These are phyloP conservation scores for Exsudoporus frostii DNA, from an alignment of 768 basidiomycete species.

Conservation along the genomic window DNA sequence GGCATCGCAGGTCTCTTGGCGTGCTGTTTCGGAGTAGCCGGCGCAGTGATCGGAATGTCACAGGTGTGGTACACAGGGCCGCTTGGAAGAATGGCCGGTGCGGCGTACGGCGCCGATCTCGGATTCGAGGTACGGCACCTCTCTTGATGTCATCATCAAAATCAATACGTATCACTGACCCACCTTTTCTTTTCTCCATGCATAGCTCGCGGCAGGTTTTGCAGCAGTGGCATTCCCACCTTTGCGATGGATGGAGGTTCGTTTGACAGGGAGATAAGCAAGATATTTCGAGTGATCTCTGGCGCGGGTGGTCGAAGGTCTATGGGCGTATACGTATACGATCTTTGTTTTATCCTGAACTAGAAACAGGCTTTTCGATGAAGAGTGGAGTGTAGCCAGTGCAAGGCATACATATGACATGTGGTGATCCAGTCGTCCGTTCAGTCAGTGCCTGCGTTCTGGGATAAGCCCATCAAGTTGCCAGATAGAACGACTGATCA, in stretches of 20 bases:
- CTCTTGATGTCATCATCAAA: neutral
- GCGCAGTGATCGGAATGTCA: conserved; percentile 53
- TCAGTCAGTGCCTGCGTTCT: too few relatives aligned
- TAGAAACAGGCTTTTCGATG: neutral
- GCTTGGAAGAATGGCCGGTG: conserved; percentile 41
- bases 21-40: conserved; percentile 43
- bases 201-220: conserved; percentile 43
- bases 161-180: neutral
- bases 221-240: conserved; percentile 45
- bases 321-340: neutral
- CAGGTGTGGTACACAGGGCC: conserved; percentile 53
- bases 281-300: neutral
- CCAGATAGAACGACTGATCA: too few relatives aligned
- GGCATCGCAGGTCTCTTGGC: conserved; percentile 49
- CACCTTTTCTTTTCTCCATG: neutral
- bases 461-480: too few relatives aligned
- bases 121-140: conserved; percentile 45
- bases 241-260: conserved; percentile 49
- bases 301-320: neutral
- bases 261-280: conserved; percentile 36
- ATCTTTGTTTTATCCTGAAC: neutral
- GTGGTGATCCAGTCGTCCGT: too few relatives aligned
- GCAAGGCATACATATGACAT: too few relatives aligned
- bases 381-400: too few relatives aligned
- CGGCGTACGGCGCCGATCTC: conserved; percentile 44